Base-by-base conservation (phyloP, 805 yeast species). In the Metschnikowia hibisci region DNA sequence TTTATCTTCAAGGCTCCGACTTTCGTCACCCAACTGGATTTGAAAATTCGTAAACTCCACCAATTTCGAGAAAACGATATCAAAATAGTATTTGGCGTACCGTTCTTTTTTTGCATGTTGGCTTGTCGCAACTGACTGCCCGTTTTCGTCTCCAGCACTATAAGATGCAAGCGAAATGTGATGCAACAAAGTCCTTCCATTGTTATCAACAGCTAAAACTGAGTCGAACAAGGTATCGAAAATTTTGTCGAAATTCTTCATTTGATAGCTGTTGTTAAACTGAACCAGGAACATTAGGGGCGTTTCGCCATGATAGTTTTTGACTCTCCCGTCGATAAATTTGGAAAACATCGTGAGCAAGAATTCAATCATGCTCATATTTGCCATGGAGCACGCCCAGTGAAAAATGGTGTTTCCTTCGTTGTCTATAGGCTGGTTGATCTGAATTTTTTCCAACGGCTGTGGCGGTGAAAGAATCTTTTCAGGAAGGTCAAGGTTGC, bases 361-460 rank as follows among this genome's bases (percentile, higher is more conserved):
- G 23, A 80, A 66, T 49, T 80, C 78, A 3, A 88, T 91, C 40
- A 90, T 71, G 3, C 80, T 68, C 1, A 82, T 64, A 45, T 87
- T 80, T 0, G 95, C 98, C 61, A 93, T 74, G 0, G 97, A 87
- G 12, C 97, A 82, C 3, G 97, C 95, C 95, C 98, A 87, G 63
- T 93, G 99, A 44, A 93, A 72, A 0, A 96, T 88, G 0, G 96
- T 84, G 58, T 93, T 93, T 0, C 98, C 97, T 45, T 84, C 80
- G 53, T 87, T 95, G 63, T 95, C 99, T 34, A 95, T 86, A 1
- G 96, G 82, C 27, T 88, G 87, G 56, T 88, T 93, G 39, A 90
- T 71, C 46, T 80, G 76, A 29, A 87, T 78, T 53, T 79, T 77
- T n/a, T 57, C 49, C 2, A 67, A 45, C 7, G 76, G 74, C 29